Base-by-base conservation (phyloP, 2,329 filamentous ascomycete genomes). In the Aspergillus candidus region DNA sequence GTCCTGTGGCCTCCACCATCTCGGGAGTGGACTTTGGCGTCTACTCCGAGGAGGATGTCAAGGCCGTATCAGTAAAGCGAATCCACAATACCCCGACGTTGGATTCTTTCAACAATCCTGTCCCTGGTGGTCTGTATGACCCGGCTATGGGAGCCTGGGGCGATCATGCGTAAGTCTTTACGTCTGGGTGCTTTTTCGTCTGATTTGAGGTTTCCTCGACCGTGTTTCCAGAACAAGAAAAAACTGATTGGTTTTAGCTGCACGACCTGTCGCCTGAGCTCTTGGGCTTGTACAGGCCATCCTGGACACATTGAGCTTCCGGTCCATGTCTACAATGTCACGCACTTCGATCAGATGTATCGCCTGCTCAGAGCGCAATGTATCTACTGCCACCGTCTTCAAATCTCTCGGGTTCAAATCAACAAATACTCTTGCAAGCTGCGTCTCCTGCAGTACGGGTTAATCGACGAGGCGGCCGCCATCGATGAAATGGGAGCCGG, bases 41-140 rank as follows among this genome's bases (percentile, higher is more conserved):
- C 62, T 80, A 97, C 55, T 82, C 86, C 14, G 76, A 83, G 40
- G 76, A 84, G 48, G 91, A 98, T 67, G 89, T 98, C 63, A 83
- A 83, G 64, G 79, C 83, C 49, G 82, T 97, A 57, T 98, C 93
- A 7, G 93, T 96, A 55, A 93, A 93, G 74, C 82, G 83, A 68
- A 94, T 98, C 58, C 86, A 94, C 62, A 94, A 94, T 72, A 84
- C 89, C 40, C 87, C 80, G 54, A 95, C 93, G n/a, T 93, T 97
- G 66, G 93, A 97, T 69, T 88, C 82, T 46, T 80, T 96, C 44
- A 77, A 94, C 54, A 90, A 95, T 58, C 90, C 91, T 6, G 79
- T 94, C 8, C 86, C 89, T 11, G 89, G 89, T 47, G 93, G 93
- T 64, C 77, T 98, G 7, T 95, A 98, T 62, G 93, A 96, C 68